Evolutionary conservation across 768 basidiomycete species (phyloP).

Genomic region (Lyophyllum atratum): DNA sequence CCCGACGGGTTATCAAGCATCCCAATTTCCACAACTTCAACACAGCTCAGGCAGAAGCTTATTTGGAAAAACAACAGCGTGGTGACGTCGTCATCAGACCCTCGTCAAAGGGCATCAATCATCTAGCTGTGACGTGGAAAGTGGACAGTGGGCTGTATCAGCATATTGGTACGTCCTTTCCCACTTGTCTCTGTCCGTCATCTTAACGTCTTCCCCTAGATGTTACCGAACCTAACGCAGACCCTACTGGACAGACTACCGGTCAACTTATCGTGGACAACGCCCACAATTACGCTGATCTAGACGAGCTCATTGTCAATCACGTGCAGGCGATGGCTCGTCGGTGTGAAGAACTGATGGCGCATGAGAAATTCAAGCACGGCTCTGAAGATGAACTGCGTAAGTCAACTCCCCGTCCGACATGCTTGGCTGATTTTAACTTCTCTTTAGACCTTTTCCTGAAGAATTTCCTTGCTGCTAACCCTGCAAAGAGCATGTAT

Average conservation of each 20-base stretch:
- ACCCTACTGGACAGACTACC: slow-evolving; percentile 66
- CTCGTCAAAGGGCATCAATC: slow-evolving; percentile 90
- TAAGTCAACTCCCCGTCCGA: slow-evolving; percentile 44
- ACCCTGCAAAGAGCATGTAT: slow-evolving; percentile 93
- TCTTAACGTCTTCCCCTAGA: slow-evolving; percentile 41
- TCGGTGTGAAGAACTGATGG: slow-evolving; percentile 92
- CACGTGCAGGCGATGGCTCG: slow-evolving; percentile 94
- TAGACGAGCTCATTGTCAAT: slow-evolving; percentile 96
- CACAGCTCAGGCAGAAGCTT: slow-evolving; percentile 84
- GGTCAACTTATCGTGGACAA: slow-evolving; percentile 73
- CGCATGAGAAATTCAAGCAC: slow-evolving; percentile 92
- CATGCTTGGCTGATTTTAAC: slow-evolving; percentile 2
- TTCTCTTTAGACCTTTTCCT: slow-evolving; percentile 70
- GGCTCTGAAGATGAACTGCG: slow-evolving; percentile 88
- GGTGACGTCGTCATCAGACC: slow-evolving; percentile 97
- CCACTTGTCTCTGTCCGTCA: not conserved
- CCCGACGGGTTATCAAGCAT: slow-evolving; percentile 90
- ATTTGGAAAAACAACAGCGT: slow-evolving; percentile 85
- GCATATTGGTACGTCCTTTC: slow-evolving; percentile 75
- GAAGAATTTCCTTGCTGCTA: slow-evolving; percentile 89
- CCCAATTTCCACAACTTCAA: slow-evolving; percentile 98
- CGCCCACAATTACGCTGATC: slow-evolving; percentile 84
- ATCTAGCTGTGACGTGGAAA: slow-evolving; percentile 98
- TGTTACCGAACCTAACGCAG: slow-evolving; percentile 79
- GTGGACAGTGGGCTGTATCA: slow-evolving; percentile 95